Base-by-base conservation (phyloP, 129 eudicot species). In the Gnaphalium uliginosum region DNA sequence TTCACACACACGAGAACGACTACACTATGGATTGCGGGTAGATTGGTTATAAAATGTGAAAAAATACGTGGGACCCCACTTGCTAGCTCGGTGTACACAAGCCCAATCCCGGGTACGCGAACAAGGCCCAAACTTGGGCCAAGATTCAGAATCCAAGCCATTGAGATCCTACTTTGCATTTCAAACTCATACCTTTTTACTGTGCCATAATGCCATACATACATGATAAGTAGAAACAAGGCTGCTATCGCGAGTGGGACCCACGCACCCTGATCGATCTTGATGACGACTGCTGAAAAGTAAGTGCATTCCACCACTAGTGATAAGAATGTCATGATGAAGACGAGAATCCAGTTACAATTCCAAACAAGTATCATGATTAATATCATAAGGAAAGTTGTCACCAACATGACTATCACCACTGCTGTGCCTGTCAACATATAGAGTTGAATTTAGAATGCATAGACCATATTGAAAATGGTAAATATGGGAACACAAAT, bases 51-150 rank as follows among this genome's bases (percentile, higher is more conserved):
- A 81, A 93, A 86, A 78, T 93, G 96, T 1, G 98, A 93, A 77
- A 93, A 93, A 5, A 93, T 93, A 71, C 73, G 86, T 3, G 98
- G 98, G 18, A 93, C 90, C 54, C 96, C 98, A 76, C 90, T 88
- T 21, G 96, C 95, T 57, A 93, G 88, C 84, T 93, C 92, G 9
- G 96, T 88, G 89, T 93, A 93, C 30, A 93, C 90, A 30, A 93
- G 95, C 57, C 98, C 98, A 10, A 90, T 74, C 24, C 96, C 96
- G 0, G 98, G 98, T 27, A 90, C 98, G 21, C 98, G 88, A 48
- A 93, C 98, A 4, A 93, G 83, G 10, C 98, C 95, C 33, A 93
- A 68, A 71, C 96, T 90, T 1, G 96, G 98, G 17, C 96, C 98
- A 0, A 90, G 92, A 50, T 90, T 92, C 3, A 93, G 85, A 33